Evolutionary conservation across 345 rosid genomes (phyloP).

Genomic region (Hibiscus trionum): DNA sequence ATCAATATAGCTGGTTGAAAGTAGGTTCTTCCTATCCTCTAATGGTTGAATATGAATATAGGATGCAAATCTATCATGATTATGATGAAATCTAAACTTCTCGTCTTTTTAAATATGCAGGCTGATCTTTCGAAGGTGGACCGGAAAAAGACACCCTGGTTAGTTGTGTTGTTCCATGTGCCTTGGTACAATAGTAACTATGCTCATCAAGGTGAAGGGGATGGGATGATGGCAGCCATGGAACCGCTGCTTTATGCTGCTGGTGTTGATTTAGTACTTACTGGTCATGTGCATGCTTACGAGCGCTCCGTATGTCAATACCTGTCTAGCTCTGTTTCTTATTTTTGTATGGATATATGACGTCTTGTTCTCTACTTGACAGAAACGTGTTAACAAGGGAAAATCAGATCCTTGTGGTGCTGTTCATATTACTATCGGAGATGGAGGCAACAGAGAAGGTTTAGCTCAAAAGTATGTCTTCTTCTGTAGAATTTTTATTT

Average conservation of each 20-base stretch:
- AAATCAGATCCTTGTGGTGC: conserved; percentile 66
- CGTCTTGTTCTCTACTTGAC: conserved; percentile 21
- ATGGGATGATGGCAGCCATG: conserved; percentile 69
- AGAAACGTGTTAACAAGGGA: conserved; percentile 68
- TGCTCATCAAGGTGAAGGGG: conserved; percentile 86
- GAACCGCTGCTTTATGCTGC: conserved; percentile 82
- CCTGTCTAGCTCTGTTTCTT: background rate
- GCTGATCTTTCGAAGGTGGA: conserved; percentile 77
- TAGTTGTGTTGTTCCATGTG: conserved; percentile 67
- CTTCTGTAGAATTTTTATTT: background rate
- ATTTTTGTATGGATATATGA: conserved; percentile 2
- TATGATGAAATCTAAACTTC: conserved; percentile 2
- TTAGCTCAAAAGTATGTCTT: conserved; percentile 59
- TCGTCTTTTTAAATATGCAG: conserved; percentile 26
- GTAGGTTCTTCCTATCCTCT: conserved; percentile 21
- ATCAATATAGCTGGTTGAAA: conserved; percentile 82
- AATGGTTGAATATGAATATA: background rate
- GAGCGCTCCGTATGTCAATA: conserved; percentile 63
- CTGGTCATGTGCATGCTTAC: conserved; percentile 97
- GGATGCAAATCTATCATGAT: background rate
- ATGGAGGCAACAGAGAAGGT: conserved; percentile 96
- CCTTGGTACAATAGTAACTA: conserved; percentile 94
- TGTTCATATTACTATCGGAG: conserved; percentile 79
- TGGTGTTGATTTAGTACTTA: conserved; percentile 60
- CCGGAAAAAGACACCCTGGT: conserved; percentile 79